Conservation (phyloP, 225 moss, liverwort and hornwort species). For the Takakia lepidozioides region DNA sequence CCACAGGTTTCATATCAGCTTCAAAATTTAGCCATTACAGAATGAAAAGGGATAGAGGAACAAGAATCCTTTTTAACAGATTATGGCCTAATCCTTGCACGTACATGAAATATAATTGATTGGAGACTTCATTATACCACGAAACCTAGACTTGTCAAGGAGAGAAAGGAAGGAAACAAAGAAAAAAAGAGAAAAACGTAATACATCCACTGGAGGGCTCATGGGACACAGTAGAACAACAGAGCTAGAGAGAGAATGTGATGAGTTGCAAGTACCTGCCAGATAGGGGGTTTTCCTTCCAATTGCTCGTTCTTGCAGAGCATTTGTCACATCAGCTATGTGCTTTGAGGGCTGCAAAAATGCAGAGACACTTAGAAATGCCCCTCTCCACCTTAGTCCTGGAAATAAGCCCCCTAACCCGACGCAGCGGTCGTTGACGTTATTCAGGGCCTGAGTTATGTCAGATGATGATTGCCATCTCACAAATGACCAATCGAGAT, state of each 20-base stretch:
- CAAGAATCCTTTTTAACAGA: too few relatives aligned
- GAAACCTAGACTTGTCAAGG: too few relatives aligned
- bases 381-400: conserved; percentile 79
- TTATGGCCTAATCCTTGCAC: too few relatives aligned
- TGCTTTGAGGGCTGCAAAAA: conserved; percentile 46
- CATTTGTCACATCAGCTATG: conserved; percentile 27
- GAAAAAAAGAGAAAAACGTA: not conserved
- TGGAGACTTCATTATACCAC: not conserved
- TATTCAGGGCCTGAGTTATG: conserved; percentile 24
- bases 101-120: too few relatives aligned
- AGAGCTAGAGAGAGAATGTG: too few relatives aligned
- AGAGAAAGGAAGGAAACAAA: not conserved
- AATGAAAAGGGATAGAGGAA: not conserved
- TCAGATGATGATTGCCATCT: conserved; percentile 48
- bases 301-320: conserved; percentile 35
- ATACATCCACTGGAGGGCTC: too few relatives aligned
- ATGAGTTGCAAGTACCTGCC: too few relatives aligned
- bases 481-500: conserved; percentile 28
- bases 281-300: conserved; percentile 34
- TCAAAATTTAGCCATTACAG: not conserved
- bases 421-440: conserved; percentile 37
- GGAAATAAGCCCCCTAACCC: conserved; percentile 75
- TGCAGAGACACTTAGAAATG: conserved; percentile 42
- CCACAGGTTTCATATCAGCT: not conserved
- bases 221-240: too few relatives aligned